phyloP scores from a whole-genome alignment of 345 rosid genomes.

The Odontarrhena argentea region DNA sequence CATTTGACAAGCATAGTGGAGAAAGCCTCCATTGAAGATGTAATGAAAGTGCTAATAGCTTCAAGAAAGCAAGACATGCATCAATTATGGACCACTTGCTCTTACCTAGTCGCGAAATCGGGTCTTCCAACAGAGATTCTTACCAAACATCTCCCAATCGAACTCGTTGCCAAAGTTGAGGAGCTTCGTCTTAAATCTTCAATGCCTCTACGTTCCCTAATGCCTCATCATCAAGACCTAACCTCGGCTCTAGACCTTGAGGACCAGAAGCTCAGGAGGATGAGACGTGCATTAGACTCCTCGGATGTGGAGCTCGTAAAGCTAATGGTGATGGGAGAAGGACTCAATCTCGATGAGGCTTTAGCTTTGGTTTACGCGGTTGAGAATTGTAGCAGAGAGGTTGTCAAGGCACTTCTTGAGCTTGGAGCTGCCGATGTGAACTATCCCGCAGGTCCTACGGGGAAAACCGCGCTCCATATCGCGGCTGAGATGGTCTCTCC shows the following conservation, averaged over 20 bases:
- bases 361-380: slow-evolving; percentile 90
- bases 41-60: slow-evolving; percentile 94
- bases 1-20: slow-evolving; percentile 95
- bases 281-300: slow-evolving; percentile 92
- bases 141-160: slow-evolving; percentile 84
- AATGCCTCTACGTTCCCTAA: slow-evolving; percentile 60
- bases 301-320: slow-evolving; percentile 94
- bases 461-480: slow-evolving; percentile 88
- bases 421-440: slow-evolving; percentile 98
- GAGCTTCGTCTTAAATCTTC: slow-evolving; percentile 89
- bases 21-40: slow-evolving; percentile 95
- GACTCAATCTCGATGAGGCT: slow-evolving; percentile 88
- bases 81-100: slow-evolving; percentile 95
- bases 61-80: slow-evolving; percentile 98
- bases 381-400: slow-evolving; percentile 95
- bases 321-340: slow-evolving; percentile 99
- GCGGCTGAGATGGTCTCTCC: slow-evolving; percentile 99
- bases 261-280: slow-evolving; percentile 86
- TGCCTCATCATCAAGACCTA: slow-evolving; percentile 60
- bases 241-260: slow-evolving; percentile 71
- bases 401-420: slow-evolving; percentile 93
- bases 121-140: slow-evolving; percentile 91
- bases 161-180: slow-evolving; percentile 87
- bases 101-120: slow-evolving; percentile 92
- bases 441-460: slow-evolving; percentile 80